phyloP scores from a whole-genome alignment of 2,329 filamentous ascomycete species.

The Penicillium griseofulvum region DNA sequence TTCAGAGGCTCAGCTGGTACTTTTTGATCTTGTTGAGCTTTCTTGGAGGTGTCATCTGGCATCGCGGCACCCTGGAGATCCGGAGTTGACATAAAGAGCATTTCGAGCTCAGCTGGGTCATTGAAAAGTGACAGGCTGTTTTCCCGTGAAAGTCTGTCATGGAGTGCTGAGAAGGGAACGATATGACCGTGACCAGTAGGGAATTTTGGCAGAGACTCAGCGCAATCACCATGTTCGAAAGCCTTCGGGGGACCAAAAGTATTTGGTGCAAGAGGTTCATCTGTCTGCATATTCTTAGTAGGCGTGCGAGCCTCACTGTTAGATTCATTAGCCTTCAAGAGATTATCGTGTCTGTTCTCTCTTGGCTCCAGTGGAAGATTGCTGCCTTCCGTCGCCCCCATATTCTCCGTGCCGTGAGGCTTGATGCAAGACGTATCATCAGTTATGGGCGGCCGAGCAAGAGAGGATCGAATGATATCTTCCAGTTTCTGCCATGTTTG shows the following conservation, averaged over 20 bases:
- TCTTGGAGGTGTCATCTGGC: not conserved
- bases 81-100: slow-evolving; percentile 25
- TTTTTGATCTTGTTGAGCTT: not conserved
- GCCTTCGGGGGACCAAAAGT: not conserved
- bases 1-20: not conserved
- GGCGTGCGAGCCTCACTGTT: not conserved
- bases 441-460: not conserved
- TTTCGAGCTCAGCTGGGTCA: slow-evolving; percentile 29
- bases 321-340: not conserved
- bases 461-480: slow-evolving; percentile 9
- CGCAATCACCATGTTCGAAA: not conserved
- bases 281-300: not conserved
- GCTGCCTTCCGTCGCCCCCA: not conserved
- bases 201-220: slow-evolving; percentile 3
- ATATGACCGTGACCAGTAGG: slow-evolving; percentile 19
- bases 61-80: not conserved
- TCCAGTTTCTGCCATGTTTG: slow-evolving; percentile 23
- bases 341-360: not conserved
- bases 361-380: not conserved
- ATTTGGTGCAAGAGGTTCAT: not conserved
- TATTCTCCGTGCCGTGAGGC: not conserved
- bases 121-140: slow-evolving; percentile 17
- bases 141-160: slow-evolving; percentile 19
- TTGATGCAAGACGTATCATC: not conserved
- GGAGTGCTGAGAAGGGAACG: slow-evolving; percentile 34